phyloP scores from a whole-genome alignment of 2,329 filamentous ascomycete genomes.

The Aspergillus nomiae region DNA sequence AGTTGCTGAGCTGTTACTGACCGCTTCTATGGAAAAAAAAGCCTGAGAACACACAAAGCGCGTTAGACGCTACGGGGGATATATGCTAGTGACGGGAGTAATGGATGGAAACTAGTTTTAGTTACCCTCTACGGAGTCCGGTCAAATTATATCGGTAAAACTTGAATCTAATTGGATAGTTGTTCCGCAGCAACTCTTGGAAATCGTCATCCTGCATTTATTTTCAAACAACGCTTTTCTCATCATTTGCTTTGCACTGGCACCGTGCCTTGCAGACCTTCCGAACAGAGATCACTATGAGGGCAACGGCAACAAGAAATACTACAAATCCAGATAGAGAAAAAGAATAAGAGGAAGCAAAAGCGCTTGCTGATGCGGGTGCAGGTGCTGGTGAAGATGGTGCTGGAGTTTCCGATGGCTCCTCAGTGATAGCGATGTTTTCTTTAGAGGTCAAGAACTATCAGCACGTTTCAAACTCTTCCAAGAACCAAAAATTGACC shows the following conservation, averaged over 20 bases:
- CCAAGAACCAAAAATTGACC: conserved; percentile 27
- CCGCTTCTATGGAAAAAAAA: neutral
- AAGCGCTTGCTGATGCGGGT: neutral
- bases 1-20: neutral
- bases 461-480: conserved; percentile 34
- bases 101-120: neutral
- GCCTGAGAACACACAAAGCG: neutral
- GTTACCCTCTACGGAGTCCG: neutral
- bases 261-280: conserved; percentile 11
- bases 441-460: conserved; percentile 30
- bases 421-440: conserved; percentile 11
- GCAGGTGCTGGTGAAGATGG: conserved; percentile 8
- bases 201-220: neutral
- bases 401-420: conserved; percentile 12
- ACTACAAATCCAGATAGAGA: conserved; percentile 15
- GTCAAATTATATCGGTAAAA: neutral
- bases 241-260: conserved; percentile 12
- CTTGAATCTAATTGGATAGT: neutral
- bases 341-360: conserved; percentile 13
- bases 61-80: neutral
- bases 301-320: conserved; percentile 21
- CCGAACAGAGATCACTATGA: conserved; percentile 20
- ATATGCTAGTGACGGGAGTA: neutral
- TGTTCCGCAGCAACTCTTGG: neutral
- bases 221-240: conserved; percentile 21